A percentile compares a stretch with the other conserved stretches of the same genome.
Evolutionary conservation across 2,329 filamentous ascomycete genomes (phyloP).

Genomic region (Rutstroemia sp.): DNA sequence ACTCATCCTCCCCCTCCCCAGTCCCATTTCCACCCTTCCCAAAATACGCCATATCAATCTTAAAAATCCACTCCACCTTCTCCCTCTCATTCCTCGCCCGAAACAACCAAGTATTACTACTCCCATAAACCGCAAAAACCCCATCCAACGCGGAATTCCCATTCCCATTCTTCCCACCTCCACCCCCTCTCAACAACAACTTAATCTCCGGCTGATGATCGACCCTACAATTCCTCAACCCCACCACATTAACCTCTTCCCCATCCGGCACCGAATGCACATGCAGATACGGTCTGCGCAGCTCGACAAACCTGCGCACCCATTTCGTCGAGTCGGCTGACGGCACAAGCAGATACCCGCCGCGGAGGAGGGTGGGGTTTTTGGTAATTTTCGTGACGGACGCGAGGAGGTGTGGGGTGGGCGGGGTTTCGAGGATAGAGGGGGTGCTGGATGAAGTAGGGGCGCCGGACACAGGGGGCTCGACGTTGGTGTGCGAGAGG

Average conservation of each 20-base stretch:
- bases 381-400: conserved; percentile 72
- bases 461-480: conserved; percentile 60
- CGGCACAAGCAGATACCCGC: conserved; percentile 80
- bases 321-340: conserved; percentile 76
- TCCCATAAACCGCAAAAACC: conserved; percentile 91
- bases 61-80: conserved; percentile 95
- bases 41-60: conserved; percentile 65
- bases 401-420: conserved; percentile 36
- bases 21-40: conserved; percentile 20
- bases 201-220: conserved; percentile 77
- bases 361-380: conserved; percentile 74
- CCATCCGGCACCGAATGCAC: conserved; percentile 58
- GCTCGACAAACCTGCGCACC: conserved; percentile 88
- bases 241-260: conserved; percentile 85
- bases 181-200: background rate
- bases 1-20: background rate
- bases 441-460: conserved; percentile 12
- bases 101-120: conserved; percentile 92
- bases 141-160: conserved; percentile 18
- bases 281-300: conserved; percentile 85
- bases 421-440: background rate
- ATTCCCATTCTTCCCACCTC: conserved; percentile 17
- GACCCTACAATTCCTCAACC: conserved; percentile 80
- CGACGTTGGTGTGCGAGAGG: conserved; percentile 53
- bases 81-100: conserved; percentile 81